Base-by-base conservation (phyloP, 2,329 filamentous ascomycete genomes). In the Ophiostoma perfectum region DNA sequence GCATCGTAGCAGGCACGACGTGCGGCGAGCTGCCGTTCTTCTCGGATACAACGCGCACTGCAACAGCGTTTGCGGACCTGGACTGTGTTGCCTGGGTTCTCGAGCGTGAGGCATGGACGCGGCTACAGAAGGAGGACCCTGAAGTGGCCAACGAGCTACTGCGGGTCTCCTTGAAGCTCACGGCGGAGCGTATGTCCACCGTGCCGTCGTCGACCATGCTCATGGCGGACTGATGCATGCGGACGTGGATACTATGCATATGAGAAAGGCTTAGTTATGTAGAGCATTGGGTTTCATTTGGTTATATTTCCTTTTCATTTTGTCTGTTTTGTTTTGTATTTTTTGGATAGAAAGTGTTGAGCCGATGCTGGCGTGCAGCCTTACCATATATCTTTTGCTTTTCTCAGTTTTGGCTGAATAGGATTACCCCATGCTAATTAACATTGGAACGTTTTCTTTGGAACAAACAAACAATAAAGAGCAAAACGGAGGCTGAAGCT, bases 11-110 rank as follows among this genome's bases (percentile, higher is more conserved):
- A 0, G 95, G 95, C 16, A 95, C 95, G 1, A 97, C 95, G 0
- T 98, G 94, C 74, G 95, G 95, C 47, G 95, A 99, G 80, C 79
- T 99, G 67, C 95, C 95, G 0, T 99, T 99, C 80, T 99, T 99
- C 79, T 92, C 90, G 2, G 91, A 96, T 75, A 98, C 94, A 1
- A 83, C 86, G 66, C 86, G 95, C 18, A 98, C 93, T 4, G 93
- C 93, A 1, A 97, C 91, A 0, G 93, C 96, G 11, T 83, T 88
- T 60, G 92, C 92, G 1, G 93, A 98, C 76, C 85, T 88, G 67
- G 89, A 94, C 73, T 91, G 89, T 71, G 87, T 95, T 0, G 87
- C 90, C 5, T 99, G 95, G 95, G 79, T 90, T 71, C 84, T 99
- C 80, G 89, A 90, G 69, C 80, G 81, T 12, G 85, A 88, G 63